phyloP scores from a whole-genome alignment of 1,284 basidiomycete genomes.

The Moesziomyces parantarcticus region DNA sequence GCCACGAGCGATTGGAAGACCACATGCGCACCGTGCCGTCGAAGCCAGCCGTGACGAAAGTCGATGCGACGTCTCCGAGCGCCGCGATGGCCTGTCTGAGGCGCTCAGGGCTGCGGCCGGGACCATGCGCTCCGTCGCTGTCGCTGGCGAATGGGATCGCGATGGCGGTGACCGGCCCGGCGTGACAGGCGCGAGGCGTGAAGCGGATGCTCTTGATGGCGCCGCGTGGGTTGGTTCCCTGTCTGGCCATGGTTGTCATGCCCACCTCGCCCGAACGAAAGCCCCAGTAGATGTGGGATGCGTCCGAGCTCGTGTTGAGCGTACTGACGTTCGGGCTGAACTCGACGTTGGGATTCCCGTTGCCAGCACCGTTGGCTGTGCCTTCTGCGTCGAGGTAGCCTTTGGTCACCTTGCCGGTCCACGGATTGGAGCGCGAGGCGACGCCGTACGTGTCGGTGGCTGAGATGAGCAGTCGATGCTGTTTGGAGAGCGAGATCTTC shows the following conservation, averaged over 20 bases:
- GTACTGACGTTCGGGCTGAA: constrained; percentile 77
- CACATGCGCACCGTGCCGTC: constrained; percentile 64
- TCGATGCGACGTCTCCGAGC: constrained; percentile 55
- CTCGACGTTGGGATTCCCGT: constrained; percentile 81
- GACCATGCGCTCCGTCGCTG: constrained; percentile 56
- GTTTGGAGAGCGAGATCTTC: constrained; percentile 70
- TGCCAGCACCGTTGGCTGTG: constrained; percentile 73
- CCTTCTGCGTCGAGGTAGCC: constrained; percentile 80
- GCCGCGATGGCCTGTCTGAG: constrained; percentile 53
- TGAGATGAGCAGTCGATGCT: constrained; percentile 73
- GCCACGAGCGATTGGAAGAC: constrained; percentile 48
- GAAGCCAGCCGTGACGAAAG: constrained; percentile 60
- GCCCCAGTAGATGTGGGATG: constrained; percentile 81
- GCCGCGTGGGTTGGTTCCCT: constrained; percentile 61
- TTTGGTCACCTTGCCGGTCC: constrained; percentile 75
- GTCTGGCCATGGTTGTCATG: constrained; percentile 71
- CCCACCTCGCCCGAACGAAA: constrained; percentile 78
- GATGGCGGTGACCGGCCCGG: constrained; percentile 51
- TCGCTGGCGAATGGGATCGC: constrained; percentile 56
- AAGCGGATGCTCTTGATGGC: constrained; percentile 50
- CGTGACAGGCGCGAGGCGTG: constrained; percentile 47
- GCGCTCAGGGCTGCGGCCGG: constrained; percentile 53
- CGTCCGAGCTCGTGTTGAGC: constrained; percentile 74
- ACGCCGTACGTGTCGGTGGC: constrained; percentile 78
- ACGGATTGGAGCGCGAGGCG: constrained; percentile 78